These are phyloP conservation scores for Ormosia emarginata DNA, from an alignment of 306 rosid genomes.

Conservation along the genomic window DNA sequence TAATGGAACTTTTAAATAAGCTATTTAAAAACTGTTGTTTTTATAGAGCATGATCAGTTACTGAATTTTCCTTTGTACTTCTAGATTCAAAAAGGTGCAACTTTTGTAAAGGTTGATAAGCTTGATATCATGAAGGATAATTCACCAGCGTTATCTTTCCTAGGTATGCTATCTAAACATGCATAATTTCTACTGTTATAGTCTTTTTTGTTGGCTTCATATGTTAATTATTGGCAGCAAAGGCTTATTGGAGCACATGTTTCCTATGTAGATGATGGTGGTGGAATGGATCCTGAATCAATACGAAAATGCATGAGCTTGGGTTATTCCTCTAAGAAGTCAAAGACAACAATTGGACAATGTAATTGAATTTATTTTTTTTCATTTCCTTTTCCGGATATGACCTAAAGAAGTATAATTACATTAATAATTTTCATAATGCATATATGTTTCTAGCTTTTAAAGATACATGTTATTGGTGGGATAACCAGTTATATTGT, in stretches of 20 bases:
- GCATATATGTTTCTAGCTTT: neutral
- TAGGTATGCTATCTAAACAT: slow-evolving; percentile 43
- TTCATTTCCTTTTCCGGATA: slow-evolving; percentile 2
- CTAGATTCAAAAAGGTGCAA: slow-evolving; percentile 85
- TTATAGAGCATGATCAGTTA: slow-evolving; percentile 8
- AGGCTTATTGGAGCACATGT: neutral
- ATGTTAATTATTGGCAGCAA: neutral
- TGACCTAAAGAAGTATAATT: neutral
- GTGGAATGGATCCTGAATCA: slow-evolving; percentile 80
- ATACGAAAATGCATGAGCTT: slow-evolving; percentile 94
- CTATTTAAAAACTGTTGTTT: neutral
- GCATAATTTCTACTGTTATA: neutral
- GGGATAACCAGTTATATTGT: neutral
- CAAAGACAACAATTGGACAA: slow-evolving; percentile 90
- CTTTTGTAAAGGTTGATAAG: slow-evolving; percentile 80
- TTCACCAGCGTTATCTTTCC: slow-evolving; percentile 82
- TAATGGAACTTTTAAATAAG: neutral
- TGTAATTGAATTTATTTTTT: slow-evolving; percentile 43
- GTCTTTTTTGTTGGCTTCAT: slow-evolving; percentile 18
- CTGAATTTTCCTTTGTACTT: slow-evolving; percentile 13
- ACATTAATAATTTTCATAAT: neutral
- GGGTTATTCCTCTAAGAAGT: slow-evolving; percentile 94
- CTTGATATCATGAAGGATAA: slow-evolving; percentile 68
- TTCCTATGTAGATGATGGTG: slow-evolving; percentile 83
- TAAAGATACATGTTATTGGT: neutral